Evolutionary conservation across 2,329 filamentous ascomycete genomes (phyloP).

Genomic region (Phaeosphaeria sp.): DNA sequence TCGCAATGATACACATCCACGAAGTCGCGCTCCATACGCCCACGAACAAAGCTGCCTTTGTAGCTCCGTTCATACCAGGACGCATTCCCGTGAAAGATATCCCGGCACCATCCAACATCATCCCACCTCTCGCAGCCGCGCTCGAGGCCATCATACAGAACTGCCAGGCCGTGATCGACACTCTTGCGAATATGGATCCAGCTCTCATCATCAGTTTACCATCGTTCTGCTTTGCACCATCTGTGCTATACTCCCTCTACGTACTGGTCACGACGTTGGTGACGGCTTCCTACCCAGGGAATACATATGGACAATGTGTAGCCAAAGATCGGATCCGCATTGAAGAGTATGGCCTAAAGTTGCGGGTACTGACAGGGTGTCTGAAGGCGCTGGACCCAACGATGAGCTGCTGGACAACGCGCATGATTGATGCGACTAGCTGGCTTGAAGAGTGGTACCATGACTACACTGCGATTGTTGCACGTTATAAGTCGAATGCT

Average conservation of each 20-base stretch:
- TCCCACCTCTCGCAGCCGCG: conserved; percentile 18
- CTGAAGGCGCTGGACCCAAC: conserved; percentile 30
- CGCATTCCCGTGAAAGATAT: conserved; percentile 35
- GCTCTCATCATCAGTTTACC: conserved; percentile 29
- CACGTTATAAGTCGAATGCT: conserved; percentile 22
- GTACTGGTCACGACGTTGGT: conserved; percentile 33
- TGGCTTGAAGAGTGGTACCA: conserved; percentile 37
- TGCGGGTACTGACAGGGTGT: conserved; percentile 19
- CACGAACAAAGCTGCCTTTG: conserved; percentile 34
- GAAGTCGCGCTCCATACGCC: conserved; percentile 34
- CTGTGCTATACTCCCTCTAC: conserved; percentile 30
- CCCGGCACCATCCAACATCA: conserved; percentile 26
- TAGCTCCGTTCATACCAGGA: conserved; percentile 33
- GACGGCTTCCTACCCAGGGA: conserved; percentile 27
- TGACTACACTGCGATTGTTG: conserved; percentile 29
- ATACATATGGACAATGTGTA: conserved; percentile 31
- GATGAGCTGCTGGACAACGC: conserved; percentile 33
- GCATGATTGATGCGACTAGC: conserved; percentile 34
- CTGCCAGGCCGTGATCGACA: conserved; percentile 33
- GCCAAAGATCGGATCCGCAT: conserved; percentile 25
- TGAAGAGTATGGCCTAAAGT: conserved; percentile 25
- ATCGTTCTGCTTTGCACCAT: conserved; percentile 32
- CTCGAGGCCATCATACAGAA: conserved; percentile 26
- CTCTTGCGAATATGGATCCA: conserved; percentile 29
- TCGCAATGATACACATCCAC: conserved; percentile 30